These are phyloP conservation scores for Azolla pinnata DNA, from an alignment of 75 land plant genomes.

Conservation along the genomic window DNA sequence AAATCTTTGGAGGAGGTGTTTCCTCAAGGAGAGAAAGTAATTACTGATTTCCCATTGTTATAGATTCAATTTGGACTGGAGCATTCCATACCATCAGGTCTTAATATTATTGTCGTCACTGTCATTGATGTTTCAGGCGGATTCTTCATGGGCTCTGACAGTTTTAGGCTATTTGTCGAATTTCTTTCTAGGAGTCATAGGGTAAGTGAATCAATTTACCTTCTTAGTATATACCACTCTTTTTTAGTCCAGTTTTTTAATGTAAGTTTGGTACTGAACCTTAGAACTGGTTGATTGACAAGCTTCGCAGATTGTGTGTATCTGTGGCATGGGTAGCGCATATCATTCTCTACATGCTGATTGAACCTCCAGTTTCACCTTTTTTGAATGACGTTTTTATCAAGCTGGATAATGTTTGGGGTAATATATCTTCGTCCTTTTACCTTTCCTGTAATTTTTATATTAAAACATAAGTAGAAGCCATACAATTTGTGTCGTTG, in stretches of 20 bases:
- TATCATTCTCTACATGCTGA: constrained; percentile 80
- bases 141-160: constrained; percentile 87
- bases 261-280: not conserved
- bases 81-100: too few relatives aligned
- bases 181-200: constrained; percentile 71
- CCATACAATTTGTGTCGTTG: too few relatives aligned
- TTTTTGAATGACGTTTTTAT: constrained; percentile 89
- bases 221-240: not conserved
- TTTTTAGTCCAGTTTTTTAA: too few relatives aligned
- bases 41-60: not conserved
- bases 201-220: constrained; percentile 37
- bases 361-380: constrained; percentile 74
- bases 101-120: constrained; percentile 2
- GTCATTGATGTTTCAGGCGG: constrained; percentile 53
- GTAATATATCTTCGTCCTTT: too few relatives aligned
- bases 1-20: constrained; percentile 87
- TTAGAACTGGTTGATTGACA: not conserved
- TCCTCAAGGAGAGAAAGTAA: constrained; percentile 97
- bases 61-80: not conserved
- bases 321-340: constrained; percentile 90
- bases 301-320: constrained; percentile 59
- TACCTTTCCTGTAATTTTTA: too few relatives aligned
- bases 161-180: constrained; percentile 81
- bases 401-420: constrained; percentile 87
- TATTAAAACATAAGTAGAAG: not conserved